These are phyloP conservation scores for Pugionium cornutum DNA, from an alignment of 345 rosid species.

Conservation along the genomic window DNA sequence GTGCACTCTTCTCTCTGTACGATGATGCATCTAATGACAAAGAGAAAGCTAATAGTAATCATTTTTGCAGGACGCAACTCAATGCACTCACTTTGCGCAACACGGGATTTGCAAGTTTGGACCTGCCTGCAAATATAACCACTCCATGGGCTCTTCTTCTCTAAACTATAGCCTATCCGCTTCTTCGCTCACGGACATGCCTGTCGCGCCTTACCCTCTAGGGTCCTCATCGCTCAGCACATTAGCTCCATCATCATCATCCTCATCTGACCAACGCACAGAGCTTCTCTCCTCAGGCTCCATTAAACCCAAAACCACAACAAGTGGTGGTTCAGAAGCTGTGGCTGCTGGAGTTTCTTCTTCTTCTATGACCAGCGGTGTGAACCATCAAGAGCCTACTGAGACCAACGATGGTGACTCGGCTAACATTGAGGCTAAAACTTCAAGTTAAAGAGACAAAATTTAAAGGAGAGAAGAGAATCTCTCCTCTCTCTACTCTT, in stretches of 20 bases:
- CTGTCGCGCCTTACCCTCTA: slow-evolving; percentile 67
- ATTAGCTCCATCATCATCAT: slow-evolving; percentile 62
- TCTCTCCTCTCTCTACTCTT: slow-evolving; percentile 14
- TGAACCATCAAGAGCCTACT: slow-evolving; percentile 30
- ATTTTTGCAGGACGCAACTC: slow-evolving; percentile 59
- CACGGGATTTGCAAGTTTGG: slow-evolving; percentile 74
- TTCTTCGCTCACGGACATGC: slow-evolving; percentile 79
- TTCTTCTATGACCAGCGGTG: slow-evolving; percentile 34
- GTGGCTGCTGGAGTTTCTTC: slow-evolving; percentile 49
- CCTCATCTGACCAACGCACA: slow-evolving; percentile 42
- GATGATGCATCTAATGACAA: neutral
- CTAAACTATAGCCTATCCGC: slow-evolving; percentile 73
- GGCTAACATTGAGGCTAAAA: slow-evolving; percentile 19
- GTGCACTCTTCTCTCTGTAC: neutral
- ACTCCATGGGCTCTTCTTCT: slow-evolving; percentile 52
- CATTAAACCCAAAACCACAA: slow-evolving; percentile 44
- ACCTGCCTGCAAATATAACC: slow-evolving; percentile 73
- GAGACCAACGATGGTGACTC: slow-evolving; percentile 25
- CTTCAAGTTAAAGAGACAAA: slow-evolving; percentile 30
- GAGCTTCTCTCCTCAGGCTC: slow-evolving; percentile 53
- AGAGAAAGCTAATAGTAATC: neutral
- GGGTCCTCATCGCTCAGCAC: slow-evolving; percentile 57
- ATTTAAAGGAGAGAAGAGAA: slow-evolving; percentile 29
- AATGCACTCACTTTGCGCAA: slow-evolving; percentile 60
- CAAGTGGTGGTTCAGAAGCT: slow-evolving; percentile 28